phyloP scores from a whole-genome alignment of 192 early-diverging fungal genomes.

The Coemansia sp. region DNA sequence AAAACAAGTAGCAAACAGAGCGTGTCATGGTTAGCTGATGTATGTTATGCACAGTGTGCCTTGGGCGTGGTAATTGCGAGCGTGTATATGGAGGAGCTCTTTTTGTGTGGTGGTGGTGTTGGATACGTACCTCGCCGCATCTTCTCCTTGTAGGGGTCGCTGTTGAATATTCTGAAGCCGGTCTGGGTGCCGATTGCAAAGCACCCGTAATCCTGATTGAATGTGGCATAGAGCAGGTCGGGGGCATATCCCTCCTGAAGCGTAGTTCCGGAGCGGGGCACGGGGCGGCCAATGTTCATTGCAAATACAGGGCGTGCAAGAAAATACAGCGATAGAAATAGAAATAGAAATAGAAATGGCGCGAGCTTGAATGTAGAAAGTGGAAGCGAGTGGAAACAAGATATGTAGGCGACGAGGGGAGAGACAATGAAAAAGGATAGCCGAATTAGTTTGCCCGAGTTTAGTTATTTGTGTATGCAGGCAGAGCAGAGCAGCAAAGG shows the following conservation, averaged over 20 bases:
- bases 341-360: neutral
- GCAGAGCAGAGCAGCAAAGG: too few relatives aligned
- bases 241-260: constrained; percentile 45
- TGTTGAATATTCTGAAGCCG: constrained; percentile 82
- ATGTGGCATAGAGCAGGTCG: constrained; percentile 67
- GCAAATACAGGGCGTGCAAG: neutral
- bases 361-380: neutral
- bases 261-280: constrained; percentile 27
- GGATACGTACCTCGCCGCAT: constrained; percentile 56
- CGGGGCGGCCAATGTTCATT: constrained; percentile 47
- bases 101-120: too few relatives aligned
- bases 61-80: too few relatives aligned
- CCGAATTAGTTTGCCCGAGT: too few relatives aligned
- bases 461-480: too few relatives aligned
- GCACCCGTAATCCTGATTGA: constrained; percentile 83
- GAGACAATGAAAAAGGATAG: too few relatives aligned
- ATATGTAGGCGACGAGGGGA: too few relatives aligned
- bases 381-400: neutral
- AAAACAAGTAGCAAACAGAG: neutral
- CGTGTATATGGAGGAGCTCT: too few relatives aligned
- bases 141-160: constrained; percentile 79
- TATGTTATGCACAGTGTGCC: too few relatives aligned
- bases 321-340: neutral
- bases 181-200: constrained; percentile 77
- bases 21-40: too few relatives aligned